Conservation (phyloP, 352 stramenopile species). For the Bremia lactucae region DNA sequence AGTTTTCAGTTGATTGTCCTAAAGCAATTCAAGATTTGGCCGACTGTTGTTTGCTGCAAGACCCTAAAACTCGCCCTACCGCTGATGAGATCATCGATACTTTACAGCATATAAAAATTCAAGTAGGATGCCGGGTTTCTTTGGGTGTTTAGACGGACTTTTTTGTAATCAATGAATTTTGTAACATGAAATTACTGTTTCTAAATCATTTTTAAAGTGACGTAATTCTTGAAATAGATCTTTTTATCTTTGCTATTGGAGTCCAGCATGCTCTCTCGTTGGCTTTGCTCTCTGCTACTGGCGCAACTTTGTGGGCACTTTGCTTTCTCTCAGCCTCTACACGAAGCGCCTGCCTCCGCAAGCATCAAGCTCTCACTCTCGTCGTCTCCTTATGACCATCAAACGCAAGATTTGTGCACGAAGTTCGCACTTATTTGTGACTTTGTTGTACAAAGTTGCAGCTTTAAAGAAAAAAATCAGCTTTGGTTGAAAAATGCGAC, state of each 20-base stretch:
- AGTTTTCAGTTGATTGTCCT: conserved; percentile 27
- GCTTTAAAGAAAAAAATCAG: conserved; percentile 5
- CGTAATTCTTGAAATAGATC: too few relatives aligned
- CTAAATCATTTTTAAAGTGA: too few relatives aligned
- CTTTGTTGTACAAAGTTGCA: conserved; percentile 31
- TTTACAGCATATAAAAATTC: conserved; percentile 22
- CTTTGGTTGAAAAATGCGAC: background rate
- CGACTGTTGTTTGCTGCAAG: conserved; percentile 24
- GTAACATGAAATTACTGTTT: too few relatives aligned
- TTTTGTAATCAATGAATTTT: too few relatives aligned
- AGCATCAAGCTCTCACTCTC: background rate
- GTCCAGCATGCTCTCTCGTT: background rate
- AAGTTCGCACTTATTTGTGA: conserved; percentile 33
- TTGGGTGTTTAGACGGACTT: too few relatives aligned
- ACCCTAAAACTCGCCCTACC: conserved; percentile 22
- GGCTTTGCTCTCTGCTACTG: conserved; percentile 4
- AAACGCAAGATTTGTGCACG: conserved; percentile 22
- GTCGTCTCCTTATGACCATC: background rate
- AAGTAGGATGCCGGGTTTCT: too few relatives aligned
- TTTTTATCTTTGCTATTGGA: background rate
- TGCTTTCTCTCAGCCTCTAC: background rate
- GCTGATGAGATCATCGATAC: conserved; percentile 28
- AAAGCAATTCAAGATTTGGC: conserved; percentile 30
- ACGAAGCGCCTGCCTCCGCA: background rate
- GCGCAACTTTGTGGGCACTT: background rate